phyloP scores from a whole-genome alignment of 2,329 filamentous ascomycete genomes.

The Monilinia fructigena region DNA sequence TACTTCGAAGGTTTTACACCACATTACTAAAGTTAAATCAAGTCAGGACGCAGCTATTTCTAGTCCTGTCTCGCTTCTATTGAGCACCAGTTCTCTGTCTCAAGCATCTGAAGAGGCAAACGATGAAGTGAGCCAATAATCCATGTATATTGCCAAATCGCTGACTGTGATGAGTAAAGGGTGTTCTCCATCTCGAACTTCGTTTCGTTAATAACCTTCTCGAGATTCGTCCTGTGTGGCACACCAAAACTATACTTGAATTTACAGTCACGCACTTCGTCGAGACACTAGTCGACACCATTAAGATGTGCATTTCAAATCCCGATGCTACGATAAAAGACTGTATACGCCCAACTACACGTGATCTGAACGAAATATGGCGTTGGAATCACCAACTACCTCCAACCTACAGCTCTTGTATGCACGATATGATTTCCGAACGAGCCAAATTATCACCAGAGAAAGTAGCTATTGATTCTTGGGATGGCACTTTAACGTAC shows the following conservation, averaged over 20 bases:
- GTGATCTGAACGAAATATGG: constrained; percentile 49
- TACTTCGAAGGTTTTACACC: constrained; percentile 35
- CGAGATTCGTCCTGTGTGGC: constrained; percentile 45
- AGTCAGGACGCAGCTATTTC: not conserved
- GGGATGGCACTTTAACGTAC: constrained; percentile 35
- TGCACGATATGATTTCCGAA: constrained; percentile 30
- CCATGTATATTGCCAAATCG: not conserved
- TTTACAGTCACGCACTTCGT: constrained; percentile 47
- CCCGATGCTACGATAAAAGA: constrained; percentile 39
- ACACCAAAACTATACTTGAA: constrained; percentile 34
- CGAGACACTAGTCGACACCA: constrained; percentile 45
- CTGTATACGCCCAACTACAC: constrained; percentile 40
- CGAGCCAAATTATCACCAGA: constrained; percentile 27
- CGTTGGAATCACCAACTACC: constrained; percentile 48
- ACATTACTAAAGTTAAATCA: constrained; percentile 29
- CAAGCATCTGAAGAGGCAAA: constrained; percentile 25
- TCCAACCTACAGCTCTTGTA: constrained; percentile 41
- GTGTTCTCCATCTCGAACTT: constrained; percentile 11
- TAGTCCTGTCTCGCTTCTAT: constrained; percentile 23
- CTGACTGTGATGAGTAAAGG: constrained; percentile 17
- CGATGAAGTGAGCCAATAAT: constrained; percentile 34
- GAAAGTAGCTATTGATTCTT: constrained; percentile 32
- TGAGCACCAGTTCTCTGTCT: constrained; percentile 27
- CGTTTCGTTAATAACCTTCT: constrained; percentile 32
- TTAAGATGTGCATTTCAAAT: constrained; percentile 41